phyloP scores from a whole-genome alignment of 306 rosid species.

The Dicorynia guianensis region DNA sequence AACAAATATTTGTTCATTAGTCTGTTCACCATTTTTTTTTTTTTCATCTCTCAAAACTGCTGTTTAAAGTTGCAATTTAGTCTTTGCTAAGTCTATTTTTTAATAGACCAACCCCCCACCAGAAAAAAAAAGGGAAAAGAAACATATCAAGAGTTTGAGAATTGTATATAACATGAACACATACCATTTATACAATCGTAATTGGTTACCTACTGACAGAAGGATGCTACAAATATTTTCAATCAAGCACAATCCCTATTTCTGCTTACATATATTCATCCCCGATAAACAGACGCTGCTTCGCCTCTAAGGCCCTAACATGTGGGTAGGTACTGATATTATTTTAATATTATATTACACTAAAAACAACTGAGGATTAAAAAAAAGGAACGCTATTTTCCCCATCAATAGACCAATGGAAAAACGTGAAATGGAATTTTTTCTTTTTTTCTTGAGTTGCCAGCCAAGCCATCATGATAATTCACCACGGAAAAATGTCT shows the following conservation, averaged over 20 bases:
- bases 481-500: constrained; percentile 66
- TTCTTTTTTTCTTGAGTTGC: background rate
- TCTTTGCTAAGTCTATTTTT: too few relatives aligned
- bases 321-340: constrained; percentile 1
- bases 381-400: too few relatives aligned
- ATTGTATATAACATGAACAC: background rate
- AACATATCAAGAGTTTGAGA: background rate
- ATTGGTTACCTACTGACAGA: constrained; percentile 21
- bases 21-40: too few relatives aligned
- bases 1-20: too few relatives aligned
- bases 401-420: constrained; percentile 16
- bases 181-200: constrained; percentile 24
- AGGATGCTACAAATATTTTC: background rate
- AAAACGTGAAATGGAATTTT: background rate
- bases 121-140: too few relatives aligned
- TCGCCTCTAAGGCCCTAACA: constrained; percentile 20
- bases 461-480: constrained; percentile 10
- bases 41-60: too few relatives aligned
- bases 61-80: too few relatives aligned
- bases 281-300: constrained; percentile 20
- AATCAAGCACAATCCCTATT: background rate
- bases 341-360: too few relatives aligned
- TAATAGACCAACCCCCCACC: too few relatives aligned
- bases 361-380: too few relatives aligned
- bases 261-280: background rate